Percentiles rank a stretch among this genome's conserved stretches.
Evolutionary conservation across 2,329 filamentous ascomycete genomes (phyloP).

Genomic region (Neurospora sp.): DNA sequence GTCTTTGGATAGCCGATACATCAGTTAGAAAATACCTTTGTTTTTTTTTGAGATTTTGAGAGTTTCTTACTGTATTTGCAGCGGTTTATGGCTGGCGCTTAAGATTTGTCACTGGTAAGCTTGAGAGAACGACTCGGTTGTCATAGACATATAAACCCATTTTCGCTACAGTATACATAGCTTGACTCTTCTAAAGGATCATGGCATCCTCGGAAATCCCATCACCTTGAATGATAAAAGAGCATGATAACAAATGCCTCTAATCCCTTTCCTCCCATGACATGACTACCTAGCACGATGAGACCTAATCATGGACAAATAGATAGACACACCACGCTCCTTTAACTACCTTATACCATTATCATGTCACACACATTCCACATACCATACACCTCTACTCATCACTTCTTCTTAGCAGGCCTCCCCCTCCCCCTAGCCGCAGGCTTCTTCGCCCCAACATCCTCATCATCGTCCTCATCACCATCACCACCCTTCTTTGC

Average conservation of each 20-base stretch:
- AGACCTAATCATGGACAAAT: background rate
- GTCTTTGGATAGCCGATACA: background rate
- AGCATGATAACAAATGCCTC: background rate
- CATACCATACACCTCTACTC: background rate
- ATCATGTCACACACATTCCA: background rate
- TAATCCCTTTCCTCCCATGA: background rate
- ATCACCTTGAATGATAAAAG: background rate
- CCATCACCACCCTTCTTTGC: constrained; percentile 37
- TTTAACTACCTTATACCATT: background rate
- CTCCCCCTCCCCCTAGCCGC: constrained; percentile 31
- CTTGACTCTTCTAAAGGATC: background rate
- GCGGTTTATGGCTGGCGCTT: background rate
- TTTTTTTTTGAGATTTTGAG: background rate
- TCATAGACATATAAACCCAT: background rate
- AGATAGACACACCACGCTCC: background rate
- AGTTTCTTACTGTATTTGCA: background rate
- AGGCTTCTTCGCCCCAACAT: constrained; percentile 26
- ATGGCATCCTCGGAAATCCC: too few relatives aligned
- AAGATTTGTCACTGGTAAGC: background rate
- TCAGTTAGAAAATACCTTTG: background rate
- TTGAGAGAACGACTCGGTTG: background rate
- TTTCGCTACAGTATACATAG: background rate
- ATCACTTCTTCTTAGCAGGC: constrained; percentile 36
- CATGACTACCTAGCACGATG: background rate
- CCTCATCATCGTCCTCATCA: constrained; percentile 39